Conservation (phyloP, 1,284 basidiomycete species). For the Cutaneotrichosporon sp. region DNA sequence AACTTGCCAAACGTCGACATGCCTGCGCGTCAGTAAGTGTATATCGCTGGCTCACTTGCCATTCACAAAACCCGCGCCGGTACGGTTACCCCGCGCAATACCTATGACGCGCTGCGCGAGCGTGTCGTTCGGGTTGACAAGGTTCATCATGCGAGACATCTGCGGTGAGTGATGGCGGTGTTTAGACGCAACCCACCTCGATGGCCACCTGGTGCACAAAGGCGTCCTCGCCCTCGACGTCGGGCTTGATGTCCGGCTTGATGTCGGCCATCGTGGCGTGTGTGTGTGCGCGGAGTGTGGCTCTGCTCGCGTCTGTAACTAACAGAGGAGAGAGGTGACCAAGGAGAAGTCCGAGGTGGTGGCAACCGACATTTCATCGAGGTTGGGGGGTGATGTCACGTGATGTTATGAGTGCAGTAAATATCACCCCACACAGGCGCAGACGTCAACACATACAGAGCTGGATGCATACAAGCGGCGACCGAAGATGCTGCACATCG, state of each 20-base stretch:
- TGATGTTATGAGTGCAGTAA: too few species aligned
- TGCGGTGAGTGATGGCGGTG: constrained; percentile 42
- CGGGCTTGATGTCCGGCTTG: not conserved
- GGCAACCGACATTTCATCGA: too few species aligned
- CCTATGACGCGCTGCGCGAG: constrained; percentile 72
- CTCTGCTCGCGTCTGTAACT: too few species aligned
- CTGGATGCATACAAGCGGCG: too few species aligned
- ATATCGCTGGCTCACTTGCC: constrained; percentile 50
- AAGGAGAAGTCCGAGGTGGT: not conserved
- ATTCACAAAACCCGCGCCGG: constrained; percentile 59
- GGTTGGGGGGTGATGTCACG: too few species aligned
- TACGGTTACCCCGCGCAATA: constrained; percentile 64
- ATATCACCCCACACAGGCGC: too few species aligned
- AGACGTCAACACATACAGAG: too few species aligned
- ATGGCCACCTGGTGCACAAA: constrained; percentile 74
- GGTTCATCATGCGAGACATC: constrained; percentile 71
- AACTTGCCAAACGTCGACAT: constrained; percentile 81
- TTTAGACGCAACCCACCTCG: constrained; percentile 32
- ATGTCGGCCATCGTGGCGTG: not conserved
- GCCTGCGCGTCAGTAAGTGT: constrained; percentile 50
- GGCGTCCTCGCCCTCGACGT: constrained; percentile 41
- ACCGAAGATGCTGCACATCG: too few species aligned
- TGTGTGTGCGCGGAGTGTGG: not conserved
- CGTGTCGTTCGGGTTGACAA: constrained; percentile 72
- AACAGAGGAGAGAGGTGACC: not conserved